Conservation (phyloP, 1,284 basidiomycete genomes). For the Heterobasidion occidentale region DNA sequence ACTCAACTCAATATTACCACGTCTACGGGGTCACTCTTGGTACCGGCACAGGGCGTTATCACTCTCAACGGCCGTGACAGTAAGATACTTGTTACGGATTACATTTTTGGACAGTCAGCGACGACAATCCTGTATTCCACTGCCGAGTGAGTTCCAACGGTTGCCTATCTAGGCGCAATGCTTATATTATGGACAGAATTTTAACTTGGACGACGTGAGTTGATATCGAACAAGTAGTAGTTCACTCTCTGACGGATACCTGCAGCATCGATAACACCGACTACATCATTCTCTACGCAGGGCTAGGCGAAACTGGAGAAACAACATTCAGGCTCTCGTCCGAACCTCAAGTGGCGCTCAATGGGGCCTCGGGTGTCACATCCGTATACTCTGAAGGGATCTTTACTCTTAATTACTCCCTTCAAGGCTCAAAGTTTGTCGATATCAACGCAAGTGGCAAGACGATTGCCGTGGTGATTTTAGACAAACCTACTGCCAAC, state of each 20-base stretch:
- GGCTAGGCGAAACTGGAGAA: not conserved
- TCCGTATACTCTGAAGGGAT: not conserved
- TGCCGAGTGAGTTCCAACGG: not conserved
- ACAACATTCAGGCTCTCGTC: not conserved
- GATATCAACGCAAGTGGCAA: not conserved
- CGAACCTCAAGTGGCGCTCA: not conserved
- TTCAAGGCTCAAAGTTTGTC: not conserved
- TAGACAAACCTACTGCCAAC: conserved; percentile 38
- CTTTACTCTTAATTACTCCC: not conserved
- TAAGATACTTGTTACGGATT: conserved; percentile 43
- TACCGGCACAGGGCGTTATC: conserved; percentile 30
- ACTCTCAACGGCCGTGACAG: conserved; percentile 40
- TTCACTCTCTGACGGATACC: no score
- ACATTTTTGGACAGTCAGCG: conserved; percentile 30
- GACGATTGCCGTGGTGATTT: conserved; percentile 27
- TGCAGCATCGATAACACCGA: not conserved
- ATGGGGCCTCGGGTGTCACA: not conserved
- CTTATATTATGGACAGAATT: not conserved
- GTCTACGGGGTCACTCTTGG: conserved; percentile 28
- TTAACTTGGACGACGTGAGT: not conserved
- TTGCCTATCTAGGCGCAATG: not conserved
- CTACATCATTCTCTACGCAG: not conserved
- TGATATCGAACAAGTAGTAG: not conserved
- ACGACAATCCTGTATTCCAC: conserved; percentile 18
- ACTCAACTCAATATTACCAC: conserved; percentile 33